A percentile compares a stretch with the other conserved stretches of the same genome.
Conservation (phyloP, 2,329 filamentous ascomycete genomes). For the Pestalotiopsis sp. region DNA sequence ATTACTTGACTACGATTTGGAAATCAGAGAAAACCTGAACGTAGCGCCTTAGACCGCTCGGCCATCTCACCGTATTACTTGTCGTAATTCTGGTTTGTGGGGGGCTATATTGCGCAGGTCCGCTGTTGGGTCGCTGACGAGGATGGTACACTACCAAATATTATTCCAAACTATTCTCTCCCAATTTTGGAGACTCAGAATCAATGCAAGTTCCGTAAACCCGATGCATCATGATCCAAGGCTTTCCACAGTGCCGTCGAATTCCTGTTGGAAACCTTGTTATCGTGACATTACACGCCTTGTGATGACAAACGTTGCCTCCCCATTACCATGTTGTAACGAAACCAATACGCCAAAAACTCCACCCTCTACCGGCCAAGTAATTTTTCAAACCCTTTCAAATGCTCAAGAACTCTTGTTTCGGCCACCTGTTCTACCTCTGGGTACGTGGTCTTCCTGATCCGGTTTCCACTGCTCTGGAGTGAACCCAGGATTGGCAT, state of each 20-base stretch:
- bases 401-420: conserved; percentile 32
- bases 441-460: conserved; percentile 34
- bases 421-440: conserved; percentile 20
- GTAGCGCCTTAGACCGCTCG: not conserved
- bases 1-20: not conserved
- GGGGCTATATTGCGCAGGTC: not conserved
- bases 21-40: not conserved
- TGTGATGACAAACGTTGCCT: not conserved
- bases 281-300: not conserved
- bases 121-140: not conserved
- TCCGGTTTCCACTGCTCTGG: conserved; percentile 53
- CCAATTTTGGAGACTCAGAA: not conserved
- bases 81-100: not conserved
- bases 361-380: conserved; percentile 6
- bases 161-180: not conserved
- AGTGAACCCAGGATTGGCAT: conserved; percentile 64
- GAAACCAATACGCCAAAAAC: conserved; percentile 3
- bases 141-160: not conserved
- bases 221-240: not conserved
- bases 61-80: not conserved
- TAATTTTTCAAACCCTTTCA: conserved; percentile 24
- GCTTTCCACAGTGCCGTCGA: not conserved
- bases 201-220: not conserved
- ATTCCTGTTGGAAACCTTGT: not conserved
- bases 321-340: not conserved